Base-by-base conservation (phyloP, 2,329 filamentous ascomycete species). In the Hymenoscyphus repandus region DNA sequence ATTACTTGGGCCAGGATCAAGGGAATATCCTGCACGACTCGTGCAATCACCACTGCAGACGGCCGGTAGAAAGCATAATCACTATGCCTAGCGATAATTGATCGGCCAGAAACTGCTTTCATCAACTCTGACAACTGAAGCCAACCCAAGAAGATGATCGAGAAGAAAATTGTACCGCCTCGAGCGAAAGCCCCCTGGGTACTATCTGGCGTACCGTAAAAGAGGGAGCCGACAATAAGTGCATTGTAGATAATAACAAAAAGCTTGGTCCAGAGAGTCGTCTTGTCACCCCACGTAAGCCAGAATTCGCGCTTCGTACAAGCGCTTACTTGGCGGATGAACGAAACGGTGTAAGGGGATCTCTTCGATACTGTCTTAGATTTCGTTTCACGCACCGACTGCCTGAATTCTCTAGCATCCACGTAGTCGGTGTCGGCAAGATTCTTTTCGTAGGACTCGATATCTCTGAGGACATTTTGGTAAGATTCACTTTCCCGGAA, bases 231-330 rank as follows among this genome's bases (percentile, higher is more conserved):
- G 48, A 91, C 83, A 54, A 95, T 88, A 13, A 90, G 76, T 39
- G 80, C 75, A 17, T 39, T 47, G n/a, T 36, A 47, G 15, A 47
- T 40, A 72, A 85, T 78, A 51, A 78, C 64, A 6, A 65, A 54
- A 32, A 59, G 51, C 1, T 48, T 58, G 31, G 54, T 34, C 6
- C 54, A 39, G 4, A 43, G 39, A 12, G 43, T 49, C 6, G 60
- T 45, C 18, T 42, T 42, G 12, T 49, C 46, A 18, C 39, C 61
- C 47, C 52, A 49, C 3, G 38, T 45, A 6, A 45, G 36, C 42
- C 38, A 79, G 72, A 85, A 91, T 12, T 88, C 89, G 63, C 90
- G 85, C 75, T 82, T 83, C 45, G 93, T 73, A 66, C 90, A 95
- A 15, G 95, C 80, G 53, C 77, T 66, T 55, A 95, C 69, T 68